Base-by-base conservation (phyloP, 2,329 filamentous ascomycete species). In the Aureobasidium zeae region DNA sequence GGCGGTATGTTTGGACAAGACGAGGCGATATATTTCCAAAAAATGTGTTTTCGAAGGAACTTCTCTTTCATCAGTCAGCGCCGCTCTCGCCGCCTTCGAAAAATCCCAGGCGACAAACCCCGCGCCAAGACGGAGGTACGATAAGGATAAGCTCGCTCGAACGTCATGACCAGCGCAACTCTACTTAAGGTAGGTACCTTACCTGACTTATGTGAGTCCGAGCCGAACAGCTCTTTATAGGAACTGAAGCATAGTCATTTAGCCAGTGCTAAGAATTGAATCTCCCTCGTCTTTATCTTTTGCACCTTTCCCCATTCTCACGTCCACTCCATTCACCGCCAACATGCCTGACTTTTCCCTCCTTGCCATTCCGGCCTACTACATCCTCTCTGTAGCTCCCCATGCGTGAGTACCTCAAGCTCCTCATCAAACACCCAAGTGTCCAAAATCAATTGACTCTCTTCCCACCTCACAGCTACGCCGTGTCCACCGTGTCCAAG, bases 291-390 rank as follows among this genome's bases (percentile, higher is more conserved):
- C 31, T 33, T 5, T 16, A 17, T 17, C 16, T 16, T 33, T 16
- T 5, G 9, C 17, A 26, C 13, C 41, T n/a, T 26, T 17, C 13
- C 21, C 21, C 16, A 15, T n/a, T 25, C 9, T 20, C 17, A 16
- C 17, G 2, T 21, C 13, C n/a, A 20, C 34, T 21, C 24, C 20
- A 15, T 11, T 7, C 39, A 36, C 17, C 45, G 21, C 36, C 25
- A 56, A 50, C 42, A 31, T 50, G n/a, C 53, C 56, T 42, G 65
- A 65, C 47, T 53, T 59, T 28, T 63, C 66, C n/a, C 53, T 70
- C 47, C 52, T 69, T 47, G 63, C 62, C 31, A 65, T 72, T 31
- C 66, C 66, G 1, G 57, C 59, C 48, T 69, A 67, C 57, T 67
- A 64, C 52, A 43, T 62, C 48, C 56, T 71, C 28, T 57, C 61